A percentile compares a stretch with the other conserved stretches of the same genome.
These are phyloP conservation scores for Setaria italica DNA, from an alignment of 202 grass and related monocot genomes.

Conservation along the genomic window DNA sequence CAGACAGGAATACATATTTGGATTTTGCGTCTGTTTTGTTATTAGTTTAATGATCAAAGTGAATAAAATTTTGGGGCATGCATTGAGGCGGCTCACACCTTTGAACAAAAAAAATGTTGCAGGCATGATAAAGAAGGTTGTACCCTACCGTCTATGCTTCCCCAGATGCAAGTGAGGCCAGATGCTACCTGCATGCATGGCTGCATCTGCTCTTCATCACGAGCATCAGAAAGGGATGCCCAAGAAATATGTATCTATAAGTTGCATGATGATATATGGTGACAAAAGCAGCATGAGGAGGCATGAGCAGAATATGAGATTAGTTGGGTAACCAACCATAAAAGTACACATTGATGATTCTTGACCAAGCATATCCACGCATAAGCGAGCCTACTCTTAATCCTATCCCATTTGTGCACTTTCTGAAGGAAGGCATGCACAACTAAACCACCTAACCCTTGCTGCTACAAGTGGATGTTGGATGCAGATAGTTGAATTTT, in stretches of 20 bases:
- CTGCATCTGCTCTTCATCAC: constrained; percentile 7
- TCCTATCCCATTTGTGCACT: neutral
- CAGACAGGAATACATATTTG: constrained; percentile 3
- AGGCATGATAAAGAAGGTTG: neutral
- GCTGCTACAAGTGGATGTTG: neutral
- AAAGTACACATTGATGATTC: neutral
- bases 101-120: neutral
- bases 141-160: neutral
- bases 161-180: constrained; percentile 32
- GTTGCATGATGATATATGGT: neutral
- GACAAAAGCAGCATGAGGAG: constrained; percentile 26
- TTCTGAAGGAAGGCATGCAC: neutral
- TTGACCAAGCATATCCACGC: neutral
- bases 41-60: neutral
- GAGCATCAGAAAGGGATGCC: constrained; percentile 4
- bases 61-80: constrained; percentile 10
- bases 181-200: constrained; percentile 29
- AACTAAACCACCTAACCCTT: neutral
- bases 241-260: neutral
- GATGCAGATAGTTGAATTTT: neutral
- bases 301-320: constrained; percentile 8
- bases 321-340: constrained; percentile 13
- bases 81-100: neutral
- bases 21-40: neutral
- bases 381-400: neutral